Evolutionary conservation across 208 protist genomes (phyloP), one percentile per base, ranked within the genome.

Genomic region (Leishmania gerbilli): DNA sequence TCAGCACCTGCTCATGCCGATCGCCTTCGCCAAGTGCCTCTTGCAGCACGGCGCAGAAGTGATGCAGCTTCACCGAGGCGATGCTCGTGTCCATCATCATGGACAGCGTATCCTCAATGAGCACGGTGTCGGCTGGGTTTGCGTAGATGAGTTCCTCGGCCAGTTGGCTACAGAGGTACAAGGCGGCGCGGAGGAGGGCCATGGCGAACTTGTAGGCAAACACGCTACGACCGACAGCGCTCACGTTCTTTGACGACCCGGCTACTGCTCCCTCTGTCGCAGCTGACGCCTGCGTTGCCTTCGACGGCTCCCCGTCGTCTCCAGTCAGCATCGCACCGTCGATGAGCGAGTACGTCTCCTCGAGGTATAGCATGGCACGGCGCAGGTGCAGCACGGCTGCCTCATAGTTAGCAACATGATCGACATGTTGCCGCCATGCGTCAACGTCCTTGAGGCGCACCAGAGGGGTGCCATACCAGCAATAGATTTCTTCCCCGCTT

Each of bases 51-150:
- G 77, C 67, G 79, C 92, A 95, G 79, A 97, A 95, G 80, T 96
- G 88, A 40, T 82, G 90, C 71, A 98, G 85, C 81, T 96, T 95
- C 64, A 95, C 91, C 21, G 89, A 91, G 6, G 87, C 92, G 79
- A 96, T 93, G 71, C 91, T 85, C 11, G 88, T 82, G 76, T 98
- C 95, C 93, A 98, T 96, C 95, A 98, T 96, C 80, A 91, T 90
- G 37, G 91, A 95, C 40, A 98, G 86, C 24, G 88, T 91, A 78
- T 96, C 92, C 76, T 98, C 95, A 68, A 98, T 94, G 13, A 92
- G 81, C 31, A 98, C 95, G 4, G 93, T 96, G 85, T 98, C 95
- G 2, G 87, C 85, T 9, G 93, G 89, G 74, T 89, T 91, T 3
- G 87, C 86, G 72, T 88, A 84, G 19, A 84, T 74, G 37, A 97